Evolutionary conservation across 768 basidiomycete species (phyloP), one percentile per base, ranked within the genome.

Genomic region (Pisolithus sp.): DNA sequence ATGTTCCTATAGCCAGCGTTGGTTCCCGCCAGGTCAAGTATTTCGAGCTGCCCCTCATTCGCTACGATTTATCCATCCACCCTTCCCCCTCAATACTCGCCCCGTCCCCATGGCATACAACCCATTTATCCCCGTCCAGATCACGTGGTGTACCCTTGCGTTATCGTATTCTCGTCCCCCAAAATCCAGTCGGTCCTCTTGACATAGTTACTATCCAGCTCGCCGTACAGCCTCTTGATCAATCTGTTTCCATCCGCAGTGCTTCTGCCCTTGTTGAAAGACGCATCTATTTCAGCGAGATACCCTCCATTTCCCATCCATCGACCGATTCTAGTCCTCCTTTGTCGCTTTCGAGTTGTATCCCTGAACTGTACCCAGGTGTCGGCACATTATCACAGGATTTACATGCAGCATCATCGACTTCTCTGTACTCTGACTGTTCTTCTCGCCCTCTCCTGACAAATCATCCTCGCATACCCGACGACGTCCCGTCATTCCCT

Each of bases 191-290:
- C 47, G 88, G 86, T 20, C 89, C 89, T 23, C 72, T 79, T 42
- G 89, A 90, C 65, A 74, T 86, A 34, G 74, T 90, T 26, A 78
- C 86, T 49, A 76, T 87, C 51, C 76, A 80, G 13, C 70, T 91
- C 52, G 72, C 75, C 48, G 71, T 89, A 43, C 74, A 77, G n/a
- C 81, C 85, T 7, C 55, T 76, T 40, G 83, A 87, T 56, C 67
- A 74, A n/a, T 66, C 67, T 23, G 73, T 83, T 36, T 70, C 75
- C 37, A 73, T 89, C 52, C 83, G 82, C 42, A 79, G 77, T 55
- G 82, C 84, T 3, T 80, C 75, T 53, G 73, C 86, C 45, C 73
- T 80, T 47, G 71, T 91, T 49, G 86, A 89, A 63, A 81, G 88
- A 47, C 81, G 87, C 47, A 85, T 89, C 52, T 74, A 76, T 45